Percentiles rank a stretch among this genome's conserved stretches.
These are phyloP conservation scores for Astrothelium subdiscretum DNA, from an alignment of 495 filamentous ascomycete species.

Conservation along the genomic window DNA sequence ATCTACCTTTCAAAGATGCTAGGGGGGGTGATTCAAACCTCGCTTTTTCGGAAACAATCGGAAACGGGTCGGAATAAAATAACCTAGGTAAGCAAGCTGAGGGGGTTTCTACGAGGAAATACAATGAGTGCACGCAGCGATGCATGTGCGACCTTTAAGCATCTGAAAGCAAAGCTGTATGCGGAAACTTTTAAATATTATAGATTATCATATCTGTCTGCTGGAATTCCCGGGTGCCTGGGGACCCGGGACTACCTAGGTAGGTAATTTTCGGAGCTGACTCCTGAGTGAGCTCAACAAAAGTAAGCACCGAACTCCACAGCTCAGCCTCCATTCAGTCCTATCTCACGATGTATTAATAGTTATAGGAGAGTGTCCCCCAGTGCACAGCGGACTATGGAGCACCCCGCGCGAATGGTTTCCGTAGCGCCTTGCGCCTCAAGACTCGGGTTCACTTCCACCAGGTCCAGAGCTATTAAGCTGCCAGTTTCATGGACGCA, in stretches of 20 bases:
- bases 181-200: too few relatives aligned
- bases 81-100: too few relatives aligned
- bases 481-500: constrained; percentile 88
- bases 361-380: constrained; percentile 75
- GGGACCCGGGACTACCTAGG: not conserved
- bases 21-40: too few relatives aligned
- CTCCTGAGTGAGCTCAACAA: not conserved
- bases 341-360: not conserved
- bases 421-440: constrained; percentile 67
- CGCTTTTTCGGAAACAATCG: too few relatives aligned
- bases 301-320: not conserved
- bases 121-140: too few relatives aligned
- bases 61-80: too few relatives aligned
- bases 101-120: too few relatives aligned
- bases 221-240: not conserved
- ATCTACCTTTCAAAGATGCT: too few relatives aligned
- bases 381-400: constrained; percentile 77
- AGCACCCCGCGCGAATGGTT: constrained; percentile 83
- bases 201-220: too few relatives aligned
- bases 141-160: too few relatives aligned
- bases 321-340: not conserved
- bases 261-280: not conserved
- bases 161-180: too few relatives aligned
- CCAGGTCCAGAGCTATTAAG: constrained; percentile 84
- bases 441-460: constrained; percentile 88